Conservation (phyloP, 2,329 filamentous ascomycete genomes). For the Colletotrichum somersetense region DNA sequence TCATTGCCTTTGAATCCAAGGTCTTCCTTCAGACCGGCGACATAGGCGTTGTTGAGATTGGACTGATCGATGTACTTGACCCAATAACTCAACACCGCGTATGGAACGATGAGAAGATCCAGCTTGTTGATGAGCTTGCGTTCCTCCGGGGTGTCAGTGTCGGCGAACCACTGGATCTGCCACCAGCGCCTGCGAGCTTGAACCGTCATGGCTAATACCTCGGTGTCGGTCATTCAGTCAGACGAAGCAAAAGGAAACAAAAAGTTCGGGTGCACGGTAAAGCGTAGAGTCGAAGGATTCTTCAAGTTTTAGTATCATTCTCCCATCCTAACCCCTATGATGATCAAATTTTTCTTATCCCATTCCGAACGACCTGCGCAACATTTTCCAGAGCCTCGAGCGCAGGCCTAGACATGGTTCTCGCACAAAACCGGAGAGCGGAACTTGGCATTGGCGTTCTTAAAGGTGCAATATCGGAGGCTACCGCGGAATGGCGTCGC, state of each 20-base stretch:
- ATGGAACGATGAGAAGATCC: conserved; percentile 53
- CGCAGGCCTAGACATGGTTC: not conserved
- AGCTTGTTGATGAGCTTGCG: conserved; percentile 56
- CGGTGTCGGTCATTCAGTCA: not conserved
- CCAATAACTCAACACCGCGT: conserved; percentile 50
- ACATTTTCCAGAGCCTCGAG: not conserved
- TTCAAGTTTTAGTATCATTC: conserved; percentile 20
- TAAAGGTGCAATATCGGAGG: not conserved
- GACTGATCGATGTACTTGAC: conserved; percentile 47
- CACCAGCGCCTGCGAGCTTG: conserved; percentile 49
- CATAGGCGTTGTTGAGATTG: conserved; percentile 54
- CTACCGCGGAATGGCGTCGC: conserved; percentile 7
- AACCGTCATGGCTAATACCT: conserved; percentile 14
- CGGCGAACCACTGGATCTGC: conserved; percentile 61
- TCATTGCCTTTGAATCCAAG: conserved; percentile 47
- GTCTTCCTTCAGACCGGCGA: conserved; percentile 47
- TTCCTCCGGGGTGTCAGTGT: conserved; percentile 60
- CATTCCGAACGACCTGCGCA: conserved; percentile 3
- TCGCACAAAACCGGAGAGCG: not conserved
- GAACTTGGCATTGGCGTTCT: not conserved
- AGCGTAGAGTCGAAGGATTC: conserved; percentile 5
- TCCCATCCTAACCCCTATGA: not conserved
- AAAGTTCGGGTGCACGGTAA: not conserved
- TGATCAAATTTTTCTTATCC: not conserved
- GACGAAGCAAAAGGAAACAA: not conserved